A percentile compares a stretch with the other conserved stretches of the same genome.
phyloP scores from a whole-genome alignment of 2,329 filamentous ascomycete species.

The Phoma herbarum region DNA sequence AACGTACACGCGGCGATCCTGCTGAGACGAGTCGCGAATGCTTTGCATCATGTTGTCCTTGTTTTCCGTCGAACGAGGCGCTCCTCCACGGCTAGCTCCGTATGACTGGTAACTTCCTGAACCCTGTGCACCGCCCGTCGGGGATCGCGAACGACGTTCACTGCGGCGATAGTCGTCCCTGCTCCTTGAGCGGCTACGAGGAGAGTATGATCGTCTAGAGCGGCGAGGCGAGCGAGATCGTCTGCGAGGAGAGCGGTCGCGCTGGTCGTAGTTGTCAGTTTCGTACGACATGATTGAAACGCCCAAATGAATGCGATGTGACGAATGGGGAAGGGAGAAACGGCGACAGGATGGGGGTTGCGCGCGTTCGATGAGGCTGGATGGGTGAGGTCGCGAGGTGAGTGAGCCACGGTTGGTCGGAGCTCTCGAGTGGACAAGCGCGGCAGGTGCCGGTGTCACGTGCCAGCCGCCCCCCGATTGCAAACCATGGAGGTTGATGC shows the following conservation, averaged over 20 bases:
- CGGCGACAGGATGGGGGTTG: conserved; percentile 25
- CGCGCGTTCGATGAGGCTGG: conserved; percentile 40
- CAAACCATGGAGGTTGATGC: conserved; percentile 5
- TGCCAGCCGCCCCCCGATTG: conserved; percentile 25
- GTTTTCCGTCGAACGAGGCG: conserved; percentile 77
- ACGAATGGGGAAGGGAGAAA: conserved; percentile 16
- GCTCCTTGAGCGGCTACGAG: conserved; percentile 79
- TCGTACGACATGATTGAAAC: conserved; percentile 48
- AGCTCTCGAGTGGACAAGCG: conserved; percentile 19
- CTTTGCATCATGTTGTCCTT: conserved; percentile 97
- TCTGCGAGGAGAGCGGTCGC: conserved; percentile 74
- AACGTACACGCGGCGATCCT: conserved; percentile 99
- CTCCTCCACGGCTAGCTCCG: conserved; percentile 60
- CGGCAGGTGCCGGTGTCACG: conserved; percentile 30
- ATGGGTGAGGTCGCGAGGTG: conserved; percentile 33
- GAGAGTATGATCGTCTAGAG: conserved; percentile 69
- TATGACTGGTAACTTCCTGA: conserved; percentile 72
- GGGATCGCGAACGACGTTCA: conserved; percentile 74
- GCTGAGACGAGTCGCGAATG: conserved; percentile 92
- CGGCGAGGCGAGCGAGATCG: conserved; percentile 58
- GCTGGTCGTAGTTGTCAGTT: conserved; percentile 50
- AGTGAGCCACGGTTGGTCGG: conserved; percentile 30
- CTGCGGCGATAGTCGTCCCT: conserved; percentile 62
- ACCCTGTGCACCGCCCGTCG: conserved; percentile 77
- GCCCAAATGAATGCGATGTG: conserved; percentile 22